Evolutionary conservation across 2,329 filamentous ascomycete species (phyloP), one percentile per base, ranked within the genome.

Genomic region (Thyridium curvatum): DNA sequence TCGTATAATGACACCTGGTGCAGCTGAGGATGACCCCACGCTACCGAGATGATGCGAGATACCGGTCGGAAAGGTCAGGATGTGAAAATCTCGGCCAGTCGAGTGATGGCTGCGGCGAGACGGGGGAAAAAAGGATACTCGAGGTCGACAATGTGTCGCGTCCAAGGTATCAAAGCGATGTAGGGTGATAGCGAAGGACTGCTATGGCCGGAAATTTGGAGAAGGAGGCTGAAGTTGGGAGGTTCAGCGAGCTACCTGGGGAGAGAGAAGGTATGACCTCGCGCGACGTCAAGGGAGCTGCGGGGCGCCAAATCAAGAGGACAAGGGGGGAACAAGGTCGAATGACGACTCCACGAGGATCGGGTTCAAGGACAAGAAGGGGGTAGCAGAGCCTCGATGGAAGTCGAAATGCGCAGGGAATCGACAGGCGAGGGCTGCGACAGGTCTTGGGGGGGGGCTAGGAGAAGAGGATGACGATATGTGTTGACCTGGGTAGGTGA

Each of bases 1-100:
- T 96, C 73, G 84, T 91, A 69, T 61, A 46, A 46, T 44, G 45
- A 41, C 39, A 42, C 40, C 34, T 46, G 41, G 48, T 47, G 51
- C 52, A 52, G 46, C 47, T 46, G 46, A 49, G 46, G 44, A 40
- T 26, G 43, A 45, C 50, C 51, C 48, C 46, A 48, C 54, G 46
- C 52, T 52, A 48, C 51, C 21, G 29, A 39, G 32, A 35, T 34
- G 37, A 35, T 36, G 26, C 42, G 37, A 18, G 38, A 31, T 38
- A 37, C 40, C 21, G 40, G 45, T 41, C 35, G 35, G 31, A 18
- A 35, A 35, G 41, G 37, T 42, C 35, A 45, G 34, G 38, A 26
- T 26, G 21, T 26, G 21, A 26, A 26, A 26, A 44, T 26, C 21
- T 26, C 34, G 40, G 39, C 18, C 18, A 37, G 32, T 26, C 13